Evolutionary conservation across 345 rosid genomes (phyloP).

Genomic region (Arabidopsis thaliana): TAIR10.1 NC_003074.8:1836001-1836500

Average conservation of each 20-base stretch:
- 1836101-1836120: constrained; percentile 64
- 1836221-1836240: neutral
- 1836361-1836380: neutral
- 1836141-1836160: neutral
- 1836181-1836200: constrained; percentile 5
- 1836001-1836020: constrained; percentile 63
- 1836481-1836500: constrained; percentile 34
- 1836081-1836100: constrained; percentile 65
- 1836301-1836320: neutral
- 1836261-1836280: neutral
- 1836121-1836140: constrained; percentile 70
- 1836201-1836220: neutral
- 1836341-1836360: neutral
- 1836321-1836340: neutral
- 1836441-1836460: constrained; percentile 15
- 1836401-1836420: constrained; percentile 35
- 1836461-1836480: constrained; percentile 24
- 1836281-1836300: neutral
- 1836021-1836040: constrained; percentile 82
- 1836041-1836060: constrained; percentile 96
- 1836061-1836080: constrained; percentile 97
- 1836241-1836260: neutral
- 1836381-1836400: constrained; percentile 11
- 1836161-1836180: neutral
- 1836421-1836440: neutral